Percentiles rank a stretch among this genome's conserved stretches.
Conservation (phyloP, 768 basidiomycete species). For the Clavaria fumosa region DNA sequence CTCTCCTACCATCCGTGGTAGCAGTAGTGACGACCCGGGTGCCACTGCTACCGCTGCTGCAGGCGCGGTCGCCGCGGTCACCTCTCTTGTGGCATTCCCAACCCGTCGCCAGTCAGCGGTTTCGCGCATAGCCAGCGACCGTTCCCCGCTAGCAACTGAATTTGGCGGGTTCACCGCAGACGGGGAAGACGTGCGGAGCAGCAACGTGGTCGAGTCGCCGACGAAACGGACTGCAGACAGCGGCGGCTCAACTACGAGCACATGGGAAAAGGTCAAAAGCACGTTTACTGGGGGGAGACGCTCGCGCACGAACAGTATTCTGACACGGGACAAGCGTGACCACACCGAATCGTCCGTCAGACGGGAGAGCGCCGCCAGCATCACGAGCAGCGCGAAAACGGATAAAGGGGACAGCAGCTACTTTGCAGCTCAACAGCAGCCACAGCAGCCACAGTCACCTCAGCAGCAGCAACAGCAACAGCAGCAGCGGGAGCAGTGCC, state of each 20-base stretch:
- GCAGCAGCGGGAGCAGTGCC: too few species aligned
- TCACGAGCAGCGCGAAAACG: constrained; percentile 43
- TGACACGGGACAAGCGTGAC: constrained; percentile 48
- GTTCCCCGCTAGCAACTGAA: constrained; percentile 37
- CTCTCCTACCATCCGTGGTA: too few species aligned
- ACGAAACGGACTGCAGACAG: constrained; percentile 44
- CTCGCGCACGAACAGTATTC: constrained; percentile 66
- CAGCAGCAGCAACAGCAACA: too few species aligned
- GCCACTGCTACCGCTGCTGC: too few species aligned
- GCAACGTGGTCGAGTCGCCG: constrained; percentile 27
- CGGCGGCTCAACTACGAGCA: constrained; percentile 33
- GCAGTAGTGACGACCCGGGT: too few species aligned
- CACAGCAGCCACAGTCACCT: too few species aligned
- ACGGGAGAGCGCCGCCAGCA: constrained; percentile 61
- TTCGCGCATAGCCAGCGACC: constrained; percentile 43
- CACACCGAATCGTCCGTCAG: constrained; percentile 60
- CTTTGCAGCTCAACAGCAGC: constrained; percentile 23
- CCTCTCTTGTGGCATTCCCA: too few species aligned
- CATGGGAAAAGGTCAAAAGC: constrained; percentile 63
- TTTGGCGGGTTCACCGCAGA: constrained; percentile 40
- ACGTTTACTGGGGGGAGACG: constrained; percentile 60
- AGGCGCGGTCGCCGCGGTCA: too few species aligned
- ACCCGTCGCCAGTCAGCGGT: constrained; percentile 48
- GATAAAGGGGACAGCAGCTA: constrained; percentile 36
- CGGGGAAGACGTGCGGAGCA: constrained; percentile 17